These are phyloP conservation scores for Agrocybe chaxingu DNA, from an alignment of 768 basidiomycete species.

Conservation along the genomic window DNA sequence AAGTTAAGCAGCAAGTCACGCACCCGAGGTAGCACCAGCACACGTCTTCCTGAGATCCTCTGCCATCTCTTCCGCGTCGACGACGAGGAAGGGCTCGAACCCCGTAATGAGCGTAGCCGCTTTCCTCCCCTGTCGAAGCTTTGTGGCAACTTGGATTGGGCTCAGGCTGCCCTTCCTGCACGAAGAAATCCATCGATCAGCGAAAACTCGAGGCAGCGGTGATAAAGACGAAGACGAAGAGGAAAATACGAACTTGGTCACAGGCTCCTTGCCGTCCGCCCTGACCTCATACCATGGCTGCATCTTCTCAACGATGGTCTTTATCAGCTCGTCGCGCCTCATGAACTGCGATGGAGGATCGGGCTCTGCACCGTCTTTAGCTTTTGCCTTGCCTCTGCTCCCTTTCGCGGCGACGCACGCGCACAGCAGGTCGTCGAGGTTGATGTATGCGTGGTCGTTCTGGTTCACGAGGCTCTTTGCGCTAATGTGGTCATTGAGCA, in stretches of 20 bases:
- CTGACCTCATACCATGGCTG: slow-evolving; percentile 71
- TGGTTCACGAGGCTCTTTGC: slow-evolving; percentile 61
- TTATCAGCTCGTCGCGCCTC: slow-evolving; percentile 62
- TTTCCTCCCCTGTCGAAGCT: slow-evolving; percentile 76
- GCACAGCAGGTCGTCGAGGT: slow-evolving; percentile 51
- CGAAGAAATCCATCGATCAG: background rate
- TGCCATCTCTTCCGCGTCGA: slow-evolving; percentile 69
- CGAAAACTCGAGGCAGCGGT: background rate
- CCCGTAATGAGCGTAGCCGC: slow-evolving; percentile 74
- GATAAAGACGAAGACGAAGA: background rate
- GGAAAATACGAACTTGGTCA: slow-evolving; percentile 51
- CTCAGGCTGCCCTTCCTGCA: slow-evolving; percentile 73
- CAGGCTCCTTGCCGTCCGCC: slow-evolving; percentile 49
- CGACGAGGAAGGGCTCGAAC: slow-evolving; percentile 70
- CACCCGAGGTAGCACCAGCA: slow-evolving; percentile 76
- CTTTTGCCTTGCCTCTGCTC: slow-evolving; percentile 25
- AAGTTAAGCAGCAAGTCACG: background rate
- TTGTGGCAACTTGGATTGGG: slow-evolving; percentile 67
- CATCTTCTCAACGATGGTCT: slow-evolving; percentile 60
- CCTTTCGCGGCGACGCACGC: slow-evolving; percentile 33
- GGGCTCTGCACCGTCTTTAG: slow-evolving; percentile 20
- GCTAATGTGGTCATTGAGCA: slow-evolving; percentile 63
- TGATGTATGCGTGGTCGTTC: slow-evolving; percentile 65
- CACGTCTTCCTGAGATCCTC: slow-evolving; percentile 77
- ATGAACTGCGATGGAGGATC: slow-evolving; percentile 42